Evolutionary conservation across 306 rosid genomes (phyloP).

Genomic region (Echinosophora koreensis): DNA sequence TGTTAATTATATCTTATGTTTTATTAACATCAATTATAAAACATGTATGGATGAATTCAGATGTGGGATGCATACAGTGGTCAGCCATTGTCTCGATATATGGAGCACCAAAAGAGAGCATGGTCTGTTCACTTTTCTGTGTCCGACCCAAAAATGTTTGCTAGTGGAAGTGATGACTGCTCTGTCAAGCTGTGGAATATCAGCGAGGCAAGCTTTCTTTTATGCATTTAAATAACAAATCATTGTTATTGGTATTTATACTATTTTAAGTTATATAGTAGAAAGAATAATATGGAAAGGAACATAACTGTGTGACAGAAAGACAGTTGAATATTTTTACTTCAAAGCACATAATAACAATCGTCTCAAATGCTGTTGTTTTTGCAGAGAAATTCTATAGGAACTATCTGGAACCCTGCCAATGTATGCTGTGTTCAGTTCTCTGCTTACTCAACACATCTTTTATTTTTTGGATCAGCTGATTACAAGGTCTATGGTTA

Average conservation of each 20-base stretch:
- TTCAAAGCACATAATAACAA: neutral
- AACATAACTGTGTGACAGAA: slow-evolving; percentile 13
- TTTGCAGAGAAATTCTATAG: slow-evolving; percentile 72
- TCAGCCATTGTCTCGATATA: slow-evolving; percentile 78
- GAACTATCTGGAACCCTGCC: slow-evolving; percentile 75
- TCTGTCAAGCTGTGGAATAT: slow-evolving; percentile 91
- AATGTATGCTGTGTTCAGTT: slow-evolving; percentile 97
- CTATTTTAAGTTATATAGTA: neutral
- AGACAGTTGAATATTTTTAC: slow-evolving; percentile 17
- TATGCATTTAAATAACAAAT: slow-evolving; percentile 37
- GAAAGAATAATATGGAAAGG: slow-evolving; percentile 29
- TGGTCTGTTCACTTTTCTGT: slow-evolving; percentile 93
- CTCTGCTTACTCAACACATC: slow-evolving; percentile 74
- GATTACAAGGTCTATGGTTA: slow-evolving; percentile 88
- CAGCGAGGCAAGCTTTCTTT: slow-evolving; percentile 70
- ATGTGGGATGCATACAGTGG: slow-evolving; percentile 95
- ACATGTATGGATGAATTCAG: slow-evolving; percentile 60
- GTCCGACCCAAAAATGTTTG: slow-evolving; percentile 85
- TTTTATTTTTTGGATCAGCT: slow-evolving; percentile 83
- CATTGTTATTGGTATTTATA: slow-evolving; percentile 20
- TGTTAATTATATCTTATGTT: slow-evolving; percentile 22
- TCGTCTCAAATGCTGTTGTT: slow-evolving; percentile 39
- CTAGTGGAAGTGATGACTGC: slow-evolving; percentile 96
- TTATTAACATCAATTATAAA: slow-evolving; percentile 37
- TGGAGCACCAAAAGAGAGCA: slow-evolving; percentile 85